Conservation (phyloP, 441 rosid species). For the Corymbia calophylla region DNA sequence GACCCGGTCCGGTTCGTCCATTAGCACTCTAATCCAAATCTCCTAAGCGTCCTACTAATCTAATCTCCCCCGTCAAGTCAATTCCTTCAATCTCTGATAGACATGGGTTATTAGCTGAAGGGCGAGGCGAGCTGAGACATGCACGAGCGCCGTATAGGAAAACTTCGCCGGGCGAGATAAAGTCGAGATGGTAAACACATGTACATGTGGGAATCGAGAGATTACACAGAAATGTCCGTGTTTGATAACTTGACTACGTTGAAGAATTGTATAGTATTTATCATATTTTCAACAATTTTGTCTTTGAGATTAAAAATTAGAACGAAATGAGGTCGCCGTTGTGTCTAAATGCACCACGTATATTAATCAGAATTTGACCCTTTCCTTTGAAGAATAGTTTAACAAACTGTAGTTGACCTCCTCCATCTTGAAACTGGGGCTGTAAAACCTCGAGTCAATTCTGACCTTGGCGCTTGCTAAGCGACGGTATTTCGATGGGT, state of each 20-base stretch:
- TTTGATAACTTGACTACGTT: not conserved
- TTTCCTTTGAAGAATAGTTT: not conserved
- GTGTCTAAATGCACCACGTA: not conserved
- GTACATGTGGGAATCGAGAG: accelerated
- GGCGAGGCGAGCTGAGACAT: accelerated
- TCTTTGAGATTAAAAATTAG: not conserved
- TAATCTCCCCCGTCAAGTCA: not conserved
- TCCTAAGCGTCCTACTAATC: too few species aligned
- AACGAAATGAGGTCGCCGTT: not conserved
- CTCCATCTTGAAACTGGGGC: not conserved
- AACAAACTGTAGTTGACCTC: not conserved
- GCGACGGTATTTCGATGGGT: not conserved
- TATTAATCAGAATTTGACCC: not conserved
- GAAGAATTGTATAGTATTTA: not conserved
- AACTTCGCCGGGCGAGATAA: not conserved
- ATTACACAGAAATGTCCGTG: not conserved
- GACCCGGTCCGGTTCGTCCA: not conserved
- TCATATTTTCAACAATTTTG: not conserved
- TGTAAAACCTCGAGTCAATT: not conserved
- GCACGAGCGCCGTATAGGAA: not conserved
- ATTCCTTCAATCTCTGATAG: not conserved
- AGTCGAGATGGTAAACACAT: not conserved
- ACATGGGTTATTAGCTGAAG: too few species aligned
- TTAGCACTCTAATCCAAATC: not conserved
- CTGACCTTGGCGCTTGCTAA: not conserved